phyloP scores from a whole-genome alignment of 2,329 filamentous ascomycete genomes.

The Neophaeococcomyces aloes region DNA sequence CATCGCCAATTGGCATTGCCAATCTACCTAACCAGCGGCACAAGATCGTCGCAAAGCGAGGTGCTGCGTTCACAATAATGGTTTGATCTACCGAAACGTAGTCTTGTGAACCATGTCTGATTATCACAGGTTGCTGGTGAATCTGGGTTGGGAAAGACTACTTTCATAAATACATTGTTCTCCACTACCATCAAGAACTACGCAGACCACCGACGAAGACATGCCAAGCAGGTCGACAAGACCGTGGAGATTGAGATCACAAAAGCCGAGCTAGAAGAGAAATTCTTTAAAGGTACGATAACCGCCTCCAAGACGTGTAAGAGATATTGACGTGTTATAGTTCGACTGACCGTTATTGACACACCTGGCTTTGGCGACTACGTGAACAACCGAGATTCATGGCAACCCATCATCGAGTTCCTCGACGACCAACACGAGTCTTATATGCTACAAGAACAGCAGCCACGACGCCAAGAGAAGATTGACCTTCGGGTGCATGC shows the following conservation, averaged over 20 bases:
- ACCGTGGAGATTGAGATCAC: slow-evolving; percentile 99
- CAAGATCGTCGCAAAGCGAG: slow-evolving; percentile 69
- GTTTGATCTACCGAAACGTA: slow-evolving; percentile 41
- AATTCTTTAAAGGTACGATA: slow-evolving; percentile 94
- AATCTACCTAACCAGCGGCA: slow-evolving; percentile 63
- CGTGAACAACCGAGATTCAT: slow-evolving; percentile 99
- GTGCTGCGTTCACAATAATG: slow-evolving; percentile 99
- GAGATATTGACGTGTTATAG: slow-evolving; percentile 38
- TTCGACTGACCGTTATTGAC: slow-evolving; percentile 96
- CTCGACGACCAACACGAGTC: slow-evolving; percentile 99
- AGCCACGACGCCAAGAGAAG: slow-evolving; percentile 95
- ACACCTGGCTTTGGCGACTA: slow-evolving; percentile 99
- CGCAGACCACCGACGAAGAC: slow-evolving; percentile 97
- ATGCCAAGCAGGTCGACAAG: slow-evolving; percentile 99
- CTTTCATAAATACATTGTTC: slow-evolving; percentile 99
- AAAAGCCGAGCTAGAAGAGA: slow-evolving; percentile 98
- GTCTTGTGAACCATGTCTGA: slow-evolving; percentile 10
- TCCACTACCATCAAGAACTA: slow-evolving; percentile 99
- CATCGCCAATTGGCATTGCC: slow-evolving; percentile 62
- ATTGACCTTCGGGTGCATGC: slow-evolving; percentile 98
- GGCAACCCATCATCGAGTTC: slow-evolving; percentile 99
- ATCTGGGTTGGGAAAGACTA: slow-evolving; percentile 97
- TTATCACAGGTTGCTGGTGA: slow-evolving; percentile 77
- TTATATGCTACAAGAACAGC: slow-evolving; percentile 99
- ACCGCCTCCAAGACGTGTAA: slow-evolving; percentile 11